Evolutionary conservation across 495 filamentous ascomycete genomes (phyloP).

Genomic region (Tuber aestivum): DNA sequence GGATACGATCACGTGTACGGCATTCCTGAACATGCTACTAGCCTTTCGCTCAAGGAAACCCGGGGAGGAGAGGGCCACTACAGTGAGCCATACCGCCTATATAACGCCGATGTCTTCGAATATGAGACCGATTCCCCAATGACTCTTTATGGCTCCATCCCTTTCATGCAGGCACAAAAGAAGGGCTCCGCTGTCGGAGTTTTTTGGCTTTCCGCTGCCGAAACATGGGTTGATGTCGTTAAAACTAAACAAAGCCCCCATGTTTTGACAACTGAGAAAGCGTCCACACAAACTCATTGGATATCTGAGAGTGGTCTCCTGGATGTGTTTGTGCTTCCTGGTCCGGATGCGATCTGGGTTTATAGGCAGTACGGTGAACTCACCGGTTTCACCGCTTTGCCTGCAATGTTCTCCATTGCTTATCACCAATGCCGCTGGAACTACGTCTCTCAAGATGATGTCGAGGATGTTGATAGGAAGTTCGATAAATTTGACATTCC

Average conservation of each 20-base stretch:
- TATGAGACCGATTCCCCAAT: constrained; percentile 95
- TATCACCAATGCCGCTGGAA: constrained; percentile 99
- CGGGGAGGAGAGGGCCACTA: constrained; percentile 80
- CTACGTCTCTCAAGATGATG: constrained; percentile 92
- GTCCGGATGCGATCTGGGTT: constrained; percentile 74
- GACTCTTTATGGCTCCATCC: constrained; percentile 95
- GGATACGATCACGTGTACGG: constrained; percentile 90
- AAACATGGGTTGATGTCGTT: constrained; percentile 93
- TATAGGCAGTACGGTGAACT: constrained; percentile 76
- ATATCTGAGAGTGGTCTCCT: constrained; percentile 85
- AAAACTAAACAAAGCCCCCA: constrained; percentile 80
- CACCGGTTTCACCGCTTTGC: constrained; percentile 88
- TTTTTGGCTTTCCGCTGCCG: constrained; percentile 97
- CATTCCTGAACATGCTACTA: constrained; percentile 88
- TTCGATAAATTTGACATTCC: constrained; percentile 92
- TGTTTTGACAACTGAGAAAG: constrained; percentile 63
- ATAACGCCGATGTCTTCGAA: constrained; percentile 96
- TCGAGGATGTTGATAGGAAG: constrained; percentile 90
- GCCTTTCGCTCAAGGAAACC: constrained; percentile 81
- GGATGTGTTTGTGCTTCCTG: constrained; percentile 90
- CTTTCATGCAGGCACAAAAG: constrained; percentile 93
- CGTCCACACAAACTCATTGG: constrained; percentile 87
- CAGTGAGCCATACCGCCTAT: constrained; percentile 86
- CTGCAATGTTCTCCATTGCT: constrained; percentile 81
- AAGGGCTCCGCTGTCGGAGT: constrained; percentile 90